Base-by-base conservation (phyloP, 768 basidiomycete species). In the Omphalotus guepiniiformis region DNA sequence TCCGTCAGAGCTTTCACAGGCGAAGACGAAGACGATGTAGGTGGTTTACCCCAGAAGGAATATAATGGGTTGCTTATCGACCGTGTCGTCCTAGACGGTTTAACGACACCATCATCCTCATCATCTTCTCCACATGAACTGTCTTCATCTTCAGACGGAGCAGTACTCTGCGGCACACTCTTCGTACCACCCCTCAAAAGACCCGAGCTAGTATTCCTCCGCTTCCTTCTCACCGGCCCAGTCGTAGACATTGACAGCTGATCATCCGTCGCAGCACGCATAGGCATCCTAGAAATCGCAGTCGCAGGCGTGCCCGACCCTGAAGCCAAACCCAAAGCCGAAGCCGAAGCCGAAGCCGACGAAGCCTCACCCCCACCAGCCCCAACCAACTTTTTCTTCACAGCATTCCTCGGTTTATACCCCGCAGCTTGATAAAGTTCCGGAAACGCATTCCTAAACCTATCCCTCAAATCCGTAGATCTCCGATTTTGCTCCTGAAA, bases 361-460 rank as follows among this genome's bases (percentile, higher is more conserved):
- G 25, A 54, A 48, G 38, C 38, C 49, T 34, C 46, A 50, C 34
- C 46, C 49, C 21, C 28, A 48, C 28, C 55, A 49, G 19, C 55
- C 42, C 11, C 58, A 39, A 54, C 57, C 55, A 69, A 69, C 70
- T 75, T 80, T 72, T 80, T 82, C 62, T 76, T 78, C 8, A 76
- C 71, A 34, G 75, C 67, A 53, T 74, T 76, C 42, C 90, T 75
- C 0, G 90, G 90, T 58, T 93, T 93, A 62, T 92, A 93, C 0
- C 90, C 90, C 0, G 90, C 91, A 3, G 83, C 82, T 58, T 86
- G 81, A 64, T 93, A 93, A 32, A 92, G 74, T 53, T 86, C 83
- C 0, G 90, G 90, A 53, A 89, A 93, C 2, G 90, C 91, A 62
- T 93, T 93, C 51, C 90, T 75, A 57, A 93, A 93, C 41, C 90